Conservation (phyloP, 345 rosid genomes). For the Camelina sativa region DNA sequence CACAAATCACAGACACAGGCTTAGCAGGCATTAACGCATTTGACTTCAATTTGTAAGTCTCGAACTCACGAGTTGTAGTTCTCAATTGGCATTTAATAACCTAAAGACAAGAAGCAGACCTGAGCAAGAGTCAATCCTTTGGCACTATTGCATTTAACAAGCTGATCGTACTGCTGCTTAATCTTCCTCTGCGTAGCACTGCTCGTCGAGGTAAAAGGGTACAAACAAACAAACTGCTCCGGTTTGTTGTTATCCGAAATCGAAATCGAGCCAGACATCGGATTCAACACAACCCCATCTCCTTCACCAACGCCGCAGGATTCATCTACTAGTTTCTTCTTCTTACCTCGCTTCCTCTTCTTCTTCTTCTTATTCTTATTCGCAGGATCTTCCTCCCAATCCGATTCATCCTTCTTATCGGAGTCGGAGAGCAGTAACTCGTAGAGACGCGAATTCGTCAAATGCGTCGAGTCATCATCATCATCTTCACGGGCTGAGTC, state of each 20-base stretch:
- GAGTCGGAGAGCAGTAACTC: conserved; percentile 59
- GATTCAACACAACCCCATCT: conserved; percentile 43
- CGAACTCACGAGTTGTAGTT: background rate
- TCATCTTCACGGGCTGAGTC: conserved; percentile 40
- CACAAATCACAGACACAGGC: conserved; percentile 19
- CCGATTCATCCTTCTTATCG: conserved; percentile 46
- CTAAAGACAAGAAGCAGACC: conserved; percentile 49
- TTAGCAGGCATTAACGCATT: background rate
- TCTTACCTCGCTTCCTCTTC: conserved; percentile 67
- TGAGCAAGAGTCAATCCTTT: conserved; percentile 78
- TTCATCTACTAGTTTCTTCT: conserved; percentile 50
- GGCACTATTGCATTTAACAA: conserved; percentile 68
- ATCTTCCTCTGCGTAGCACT: conserved; percentile 97
- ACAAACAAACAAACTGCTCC: conserved; percentile 64
- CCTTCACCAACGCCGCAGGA: conserved; percentile 41
- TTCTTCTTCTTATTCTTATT: conserved; percentile 68
- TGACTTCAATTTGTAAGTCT: background rate
- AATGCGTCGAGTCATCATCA: conserved; percentile 40
- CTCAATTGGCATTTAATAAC: background rate
- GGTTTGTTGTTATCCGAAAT: conserved; percentile 52
- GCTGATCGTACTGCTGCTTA: conserved; percentile 82
- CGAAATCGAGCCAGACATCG: conserved; percentile 52
- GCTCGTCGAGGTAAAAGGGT: conserved; percentile 78
- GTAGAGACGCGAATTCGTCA: conserved; percentile 58
- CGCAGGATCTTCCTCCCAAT: conserved; percentile 42